Evolutionary conservation across 352 stramenopile species (phyloP).

Genomic region (Plasmopara halstedii): DNA sequence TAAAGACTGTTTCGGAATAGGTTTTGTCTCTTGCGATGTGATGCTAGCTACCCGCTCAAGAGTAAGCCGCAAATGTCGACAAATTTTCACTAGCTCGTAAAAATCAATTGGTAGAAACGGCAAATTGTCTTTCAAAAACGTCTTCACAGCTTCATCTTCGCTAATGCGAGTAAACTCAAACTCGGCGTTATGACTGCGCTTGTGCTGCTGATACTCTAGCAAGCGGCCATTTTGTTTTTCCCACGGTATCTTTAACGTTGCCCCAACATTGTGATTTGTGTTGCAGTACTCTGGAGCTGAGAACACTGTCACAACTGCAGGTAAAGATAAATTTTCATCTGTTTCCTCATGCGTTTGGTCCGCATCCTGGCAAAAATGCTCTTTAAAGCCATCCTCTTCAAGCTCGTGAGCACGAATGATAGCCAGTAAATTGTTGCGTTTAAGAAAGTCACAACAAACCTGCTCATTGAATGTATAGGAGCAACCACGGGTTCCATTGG

Average conservation of each 20-base stretch:
- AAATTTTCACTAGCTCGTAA: constrained; percentile 60
- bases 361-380: constrained; percentile 46
- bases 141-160: constrained; percentile 46
- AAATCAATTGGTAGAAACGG: constrained; percentile 77
- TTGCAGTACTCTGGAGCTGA: constrained; percentile 82
- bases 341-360: constrained; percentile 9
- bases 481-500: constrained; percentile 63
- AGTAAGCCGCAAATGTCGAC: constrained; percentile 42
- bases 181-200: constrained; percentile 47
- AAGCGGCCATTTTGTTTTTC: constrained; percentile 27
- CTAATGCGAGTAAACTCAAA: constrained; percentile 42
- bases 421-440: constrained; percentile 52
- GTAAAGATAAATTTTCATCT: constrained; percentile 19
- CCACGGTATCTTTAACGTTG: constrained; percentile 61
- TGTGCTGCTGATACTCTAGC: constrained; percentile 66
- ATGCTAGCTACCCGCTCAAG: constrained; percentile 31
- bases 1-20: constrained; percentile 19
- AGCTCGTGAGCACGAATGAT: constrained; percentile 78
- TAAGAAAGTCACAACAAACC: constrained; percentile 54
- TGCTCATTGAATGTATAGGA: constrained; percentile 78
- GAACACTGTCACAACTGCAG: constrained; percentile 72
- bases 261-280: constrained; percentile 74
- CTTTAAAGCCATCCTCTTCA: constrained; percentile 66
- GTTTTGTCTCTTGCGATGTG: constrained; percentile 2
- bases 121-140: constrained; percentile 46